These are phyloP conservation scores for Podosphaera fusca DNA, from an alignment of 2,329 filamentous ascomycete genomes.

Conservation along the genomic window DNA sequence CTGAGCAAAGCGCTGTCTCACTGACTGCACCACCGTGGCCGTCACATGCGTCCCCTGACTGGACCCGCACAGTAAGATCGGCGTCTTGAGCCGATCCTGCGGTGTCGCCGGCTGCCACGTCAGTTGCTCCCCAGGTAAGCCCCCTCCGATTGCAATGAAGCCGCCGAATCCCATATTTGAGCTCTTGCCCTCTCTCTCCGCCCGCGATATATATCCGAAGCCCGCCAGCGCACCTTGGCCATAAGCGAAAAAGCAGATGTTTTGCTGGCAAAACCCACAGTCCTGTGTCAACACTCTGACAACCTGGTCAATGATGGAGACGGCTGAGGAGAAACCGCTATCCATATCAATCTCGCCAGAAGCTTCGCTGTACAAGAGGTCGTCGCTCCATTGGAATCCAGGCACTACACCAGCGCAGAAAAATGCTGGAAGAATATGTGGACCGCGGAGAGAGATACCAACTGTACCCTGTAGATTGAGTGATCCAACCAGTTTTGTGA, in stretches of 20 bases:
- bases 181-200: background rate
- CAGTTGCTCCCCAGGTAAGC: slow-evolving; percentile 22
- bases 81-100: slow-evolving; percentile 32
- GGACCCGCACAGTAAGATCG: slow-evolving; percentile 37
- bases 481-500: slow-evolving; percentile 31
- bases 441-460: slow-evolving; percentile 37
- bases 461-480: slow-evolving; percentile 41
- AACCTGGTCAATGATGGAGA: slow-evolving; percentile 20
- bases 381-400: slow-evolving; percentile 35
- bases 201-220: slow-evolving; percentile 18
- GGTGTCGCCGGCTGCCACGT: slow-evolving; percentile 2
- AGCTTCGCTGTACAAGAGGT: slow-evolving; percentile 29
- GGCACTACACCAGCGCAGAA: slow-evolving; percentile 13
- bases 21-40: slow-evolving; percentile 34
- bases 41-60: slow-evolving; percentile 30
- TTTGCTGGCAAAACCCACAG: slow-evolving; percentile 25
- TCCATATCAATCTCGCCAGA: slow-evolving; percentile 30
- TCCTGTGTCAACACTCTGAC: slow-evolving; percentile 23
- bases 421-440: slow-evolving; percentile 32
- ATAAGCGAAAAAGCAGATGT: slow-evolving; percentile 30
- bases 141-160: slow-evolving; percentile 38
- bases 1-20: slow-evolving; percentile 42
- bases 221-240: slow-evolving; percentile 34
- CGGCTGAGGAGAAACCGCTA: slow-evolving; percentile 24
- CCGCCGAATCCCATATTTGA: slow-evolving; percentile 25